These are phyloP conservation scores for Oryza officinalis DNA, from an alignment of 176 grass and related monocot genomes.

Conservation along the genomic window DNA sequence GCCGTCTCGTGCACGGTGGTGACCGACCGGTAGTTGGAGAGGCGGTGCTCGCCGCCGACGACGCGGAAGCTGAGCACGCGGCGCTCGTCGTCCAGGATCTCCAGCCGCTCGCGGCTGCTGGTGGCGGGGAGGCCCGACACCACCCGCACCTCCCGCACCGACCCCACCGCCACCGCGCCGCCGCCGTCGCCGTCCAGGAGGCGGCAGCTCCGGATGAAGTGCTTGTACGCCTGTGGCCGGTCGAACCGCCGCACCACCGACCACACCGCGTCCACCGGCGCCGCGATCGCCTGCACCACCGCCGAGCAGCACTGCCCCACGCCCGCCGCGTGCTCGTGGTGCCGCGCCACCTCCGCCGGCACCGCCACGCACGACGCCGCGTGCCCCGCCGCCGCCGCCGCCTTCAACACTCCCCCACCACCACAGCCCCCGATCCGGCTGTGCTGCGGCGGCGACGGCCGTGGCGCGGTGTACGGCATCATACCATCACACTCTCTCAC, in stretches of 20 bases:
- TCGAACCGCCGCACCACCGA: constrained; percentile 87
- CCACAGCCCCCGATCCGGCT: constrained; percentile 31
- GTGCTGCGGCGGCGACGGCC: constrained; percentile 49
- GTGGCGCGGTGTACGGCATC: constrained; percentile 55
- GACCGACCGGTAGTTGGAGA: constrained; percentile 85
- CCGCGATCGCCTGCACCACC: constrained; percentile 57
- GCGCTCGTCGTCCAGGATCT: constrained; percentile 92
- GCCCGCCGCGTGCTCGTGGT: constrained; percentile 50
- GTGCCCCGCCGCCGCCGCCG: constrained; percentile 10
- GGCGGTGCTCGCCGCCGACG: constrained; percentile 90
- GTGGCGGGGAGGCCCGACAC: constrained; percentile 80
- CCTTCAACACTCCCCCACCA: background rate
- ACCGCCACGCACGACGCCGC: constrained; percentile 44
- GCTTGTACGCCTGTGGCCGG: constrained; percentile 84
- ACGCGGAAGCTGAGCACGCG: constrained; percentile 86
- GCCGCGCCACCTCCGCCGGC: constrained; percentile 55
- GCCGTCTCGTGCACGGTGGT: constrained; percentile 57
- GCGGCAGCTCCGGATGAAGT: constrained; percentile 79
- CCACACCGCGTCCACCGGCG: constrained; percentile 66
- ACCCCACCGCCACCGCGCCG: constrained; percentile 52
- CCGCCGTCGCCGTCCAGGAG: constrained; percentile 48
- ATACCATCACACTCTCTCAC: background rate
- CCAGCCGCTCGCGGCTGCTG: constrained; percentile 83
- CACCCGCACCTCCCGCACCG: constrained; percentile 73
- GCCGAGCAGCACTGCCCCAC: constrained; percentile 73